Evolutionary conservation across 2,329 filamentous ascomycete species (phyloP), one percentile per base, ranked within the genome.

Genomic region (Cadophora sp.): DNA sequence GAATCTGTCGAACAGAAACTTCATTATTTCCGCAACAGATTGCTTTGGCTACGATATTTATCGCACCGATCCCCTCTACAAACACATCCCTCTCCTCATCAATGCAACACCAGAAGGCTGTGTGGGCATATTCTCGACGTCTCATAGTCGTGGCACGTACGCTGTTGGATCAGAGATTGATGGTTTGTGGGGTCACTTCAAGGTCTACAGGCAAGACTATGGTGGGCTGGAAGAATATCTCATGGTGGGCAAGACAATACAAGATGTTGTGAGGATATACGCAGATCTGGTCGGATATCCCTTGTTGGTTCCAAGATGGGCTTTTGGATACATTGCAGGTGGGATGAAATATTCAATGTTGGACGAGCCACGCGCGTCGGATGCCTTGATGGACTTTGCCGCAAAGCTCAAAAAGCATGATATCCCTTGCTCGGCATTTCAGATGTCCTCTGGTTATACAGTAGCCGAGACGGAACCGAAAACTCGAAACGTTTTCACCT

Each of bases 41-140:
- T 90, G 86, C 46, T 93, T 93, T 72, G 89, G 91, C 2, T 92
- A 93, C 74, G 90, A 93, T 72, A 86, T 88, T 4, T 88, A 92
- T 75, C 85, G 85, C 11, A 91, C 89, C 2, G 90, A 93, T 76
- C 91, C 91, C 0, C 81, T 92, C 64, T 93, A 93, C 80, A 93
- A 93, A 79, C 89, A 92, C 73, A 91, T 92, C 48, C 91, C 91
- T 0, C 83, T 93, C 0, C 81, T 93, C 31, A 89, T 93, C 78
- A 91, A 91, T 65, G 87, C 86, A 0, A 89, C 87, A 0, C 85
- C 88, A 0, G 75, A 85, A 2, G 90, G 89, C 0, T 90, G 87
- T 62, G 84, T 92, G 0, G 91, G 84, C 0, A 84, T 89, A 22
- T 91, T 93, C 77, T 92, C 90, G 0, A 90, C 89, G 0, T 87